Percentiles rank a stretch among this genome's conserved stretches.
These are phyloP conservation scores for Pontederia paniculata DNA, from an alignment of 176 grass and related monocot genomes.

Conservation along the genomic window DNA sequence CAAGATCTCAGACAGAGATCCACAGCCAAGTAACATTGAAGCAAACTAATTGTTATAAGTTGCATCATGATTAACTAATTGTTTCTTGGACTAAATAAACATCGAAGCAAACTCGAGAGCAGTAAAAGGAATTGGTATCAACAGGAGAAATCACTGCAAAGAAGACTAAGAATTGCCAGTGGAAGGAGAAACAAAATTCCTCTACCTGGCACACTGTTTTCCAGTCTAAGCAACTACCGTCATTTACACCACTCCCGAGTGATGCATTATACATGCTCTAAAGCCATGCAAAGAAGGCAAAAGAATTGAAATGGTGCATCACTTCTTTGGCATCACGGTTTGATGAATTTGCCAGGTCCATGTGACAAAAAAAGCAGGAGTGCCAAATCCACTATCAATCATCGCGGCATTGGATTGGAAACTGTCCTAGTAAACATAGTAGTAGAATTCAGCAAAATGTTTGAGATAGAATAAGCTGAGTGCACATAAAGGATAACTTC, in stretches of 20 bases:
- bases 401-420: slow-evolving; percentile 80
- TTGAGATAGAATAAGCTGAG: not conserved
- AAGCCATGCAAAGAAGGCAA: too few relatives aligned
- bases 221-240: slow-evolving; percentile 15
- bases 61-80: not conserved
- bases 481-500: not conserved
- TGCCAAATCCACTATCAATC: slow-evolving; percentile 34
- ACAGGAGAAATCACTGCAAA: not conserved
- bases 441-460: not conserved
- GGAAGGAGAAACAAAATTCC: not conserved
- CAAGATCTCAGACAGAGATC: too few relatives aligned
- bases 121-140: not conserved
- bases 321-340: slow-evolving; percentile 63
- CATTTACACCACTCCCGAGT: slow-evolving; percentile 59
- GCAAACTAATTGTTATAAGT: too few relatives aligned
- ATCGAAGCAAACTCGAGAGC: not conserved
- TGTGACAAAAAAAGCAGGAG: slow-evolving; percentile 52
- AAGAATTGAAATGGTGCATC: slow-evolving; percentile 17
- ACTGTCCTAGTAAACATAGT: slow-evolving; percentile 40
- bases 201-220: not conserved
- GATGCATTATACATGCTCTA: slow-evolving; percentile 1
- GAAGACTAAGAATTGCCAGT: not conserved
- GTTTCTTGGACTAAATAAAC: not conserved
- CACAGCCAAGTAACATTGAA: too few relatives aligned
- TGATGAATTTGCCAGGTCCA: slow-evolving; percentile 74